Evolutionary conservation across 108 stramenopile species (phyloP).

Genomic region (Stephanodiscus triporus): DNA sequence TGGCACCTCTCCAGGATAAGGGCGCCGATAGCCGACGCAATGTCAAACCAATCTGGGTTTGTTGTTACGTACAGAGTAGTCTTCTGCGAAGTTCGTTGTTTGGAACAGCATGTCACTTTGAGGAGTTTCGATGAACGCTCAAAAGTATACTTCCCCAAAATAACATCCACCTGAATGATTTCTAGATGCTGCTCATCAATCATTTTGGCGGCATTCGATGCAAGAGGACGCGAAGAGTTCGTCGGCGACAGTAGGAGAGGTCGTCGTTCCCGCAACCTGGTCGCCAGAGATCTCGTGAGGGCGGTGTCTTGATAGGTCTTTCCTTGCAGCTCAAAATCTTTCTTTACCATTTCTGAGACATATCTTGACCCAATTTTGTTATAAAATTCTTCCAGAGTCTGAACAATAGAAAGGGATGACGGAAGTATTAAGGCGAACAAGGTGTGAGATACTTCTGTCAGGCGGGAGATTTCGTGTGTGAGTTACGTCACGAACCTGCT

Average conservation of each 20-base stretch:
- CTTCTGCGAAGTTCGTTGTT: constrained; percentile 18
- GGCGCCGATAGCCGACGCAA: constrained; percentile 71
- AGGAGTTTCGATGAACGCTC: constrained; percentile 48
- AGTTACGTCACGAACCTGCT: constrained; percentile 55
- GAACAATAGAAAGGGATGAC: background rate
- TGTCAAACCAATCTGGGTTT: constrained; percentile 79
- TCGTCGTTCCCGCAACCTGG: constrained; percentile 63
- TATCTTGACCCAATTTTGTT: constrained; percentile 61
- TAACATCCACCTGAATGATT: constrained; percentile 52
- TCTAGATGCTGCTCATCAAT: constrained; percentile 53
- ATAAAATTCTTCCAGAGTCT: constrained; percentile 52
- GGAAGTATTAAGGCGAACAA: background rate
- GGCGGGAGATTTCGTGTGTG: background rate
- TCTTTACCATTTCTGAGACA: constrained; percentile 69
- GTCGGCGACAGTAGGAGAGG: constrained; percentile 74
- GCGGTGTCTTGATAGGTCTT: constrained; percentile 29
- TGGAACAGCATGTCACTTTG: constrained; percentile 63
- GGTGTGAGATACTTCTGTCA: constrained; percentile 12
- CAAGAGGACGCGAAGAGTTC: constrained; percentile 71
- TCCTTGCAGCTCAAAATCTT: constrained; percentile 67
- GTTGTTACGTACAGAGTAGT: constrained; percentile 57
- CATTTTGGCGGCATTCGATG: constrained; percentile 53
- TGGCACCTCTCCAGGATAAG: constrained; percentile 75
- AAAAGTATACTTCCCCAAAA: constrained; percentile 69
- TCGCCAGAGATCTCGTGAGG: constrained; percentile 47